Conservation (phyloP, 108 stramenopile genomes). For the Cyclostephanos tholiformis region DNA sequence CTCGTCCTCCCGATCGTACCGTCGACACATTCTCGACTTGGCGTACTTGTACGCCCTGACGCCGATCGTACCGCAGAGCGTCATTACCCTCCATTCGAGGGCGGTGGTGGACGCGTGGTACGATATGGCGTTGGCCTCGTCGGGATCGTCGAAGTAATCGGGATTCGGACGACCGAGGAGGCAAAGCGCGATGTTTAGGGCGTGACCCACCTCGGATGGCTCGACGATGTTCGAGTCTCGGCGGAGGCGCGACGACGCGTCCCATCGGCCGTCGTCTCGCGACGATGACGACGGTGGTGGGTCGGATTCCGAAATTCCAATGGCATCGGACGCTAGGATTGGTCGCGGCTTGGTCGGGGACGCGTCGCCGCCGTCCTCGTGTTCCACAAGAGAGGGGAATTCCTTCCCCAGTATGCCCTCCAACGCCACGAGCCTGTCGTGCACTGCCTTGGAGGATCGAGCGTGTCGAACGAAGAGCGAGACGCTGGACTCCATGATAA, state of each 20-base stretch:
- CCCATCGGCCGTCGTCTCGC: too few species aligned
- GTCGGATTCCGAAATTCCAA: too few species aligned
- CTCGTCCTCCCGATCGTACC: slow-evolving; percentile 13
- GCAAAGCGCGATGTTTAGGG: slow-evolving; percentile 32
- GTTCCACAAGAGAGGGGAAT: not conserved
- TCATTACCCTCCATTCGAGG: slow-evolving; percentile 35
- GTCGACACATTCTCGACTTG: slow-evolving; percentile 22
- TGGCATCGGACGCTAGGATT: too few species aligned
- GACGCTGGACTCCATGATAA: slow-evolving; percentile 15
- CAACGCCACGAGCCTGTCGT: slow-evolving; percentile 18
- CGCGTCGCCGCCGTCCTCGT: too few species aligned
- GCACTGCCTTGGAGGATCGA: slow-evolving; percentile 16
- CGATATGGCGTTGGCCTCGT: slow-evolving; percentile 3
- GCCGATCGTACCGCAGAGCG: slow-evolving; percentile 21
- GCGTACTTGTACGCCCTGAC: slow-evolving; percentile 43
- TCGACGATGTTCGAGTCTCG: not conserved
- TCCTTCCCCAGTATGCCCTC: slow-evolving; percentile 10
- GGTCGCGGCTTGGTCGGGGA: too few species aligned
- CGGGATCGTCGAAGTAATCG: slow-evolving; percentile 18
- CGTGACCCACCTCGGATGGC: slow-evolving; percentile 15
- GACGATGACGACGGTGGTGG: too few species aligned
- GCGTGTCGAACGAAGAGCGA: slow-evolving; percentile 31
- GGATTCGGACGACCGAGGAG: slow-evolving; percentile 12
- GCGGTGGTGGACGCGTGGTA: slow-evolving; percentile 32
- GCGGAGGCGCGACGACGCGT: not conserved